Evolutionary conservation across 2,329 filamentous ascomycete genomes (phyloP), one percentile per base, ranked within the genome.

Genomic region (Fusarium sarcochroum): DNA sequence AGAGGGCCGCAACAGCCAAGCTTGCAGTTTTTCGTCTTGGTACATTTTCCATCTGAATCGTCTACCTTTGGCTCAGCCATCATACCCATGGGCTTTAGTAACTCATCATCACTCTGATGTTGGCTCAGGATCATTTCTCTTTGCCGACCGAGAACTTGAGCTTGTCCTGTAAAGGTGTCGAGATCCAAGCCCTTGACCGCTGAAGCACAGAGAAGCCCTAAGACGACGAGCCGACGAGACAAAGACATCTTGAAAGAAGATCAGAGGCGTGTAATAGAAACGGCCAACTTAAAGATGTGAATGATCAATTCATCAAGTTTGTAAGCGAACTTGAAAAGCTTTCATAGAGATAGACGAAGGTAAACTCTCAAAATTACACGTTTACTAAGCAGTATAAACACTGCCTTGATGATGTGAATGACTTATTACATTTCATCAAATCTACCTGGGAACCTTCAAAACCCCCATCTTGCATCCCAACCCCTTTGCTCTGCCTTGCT

Each of bases 31-130:
- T 53, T 53, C 0, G 1, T 45, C 8, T 58, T 53, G n/a, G 47
- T 52, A n/a, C 55, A 58, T 27, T 51, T 21, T 1, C 34, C 48
- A 2, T 51, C 48, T 0, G 35, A 30, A 3, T 55, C 34, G 5
- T 34, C 42, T 1, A 9, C 6, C 0, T 54, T 23, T 9, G 15
- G 23, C 18, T 40, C 5, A 1, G n/a, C 18, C 8, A 14, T 17
- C 32, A 48, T 48, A 0, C 42, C 32, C 32, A 47, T 23, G 3
- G 40, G 27, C 4, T 45, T 5, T 5, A 10, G 15, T 7, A 6
- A 6, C 1, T 7, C 13, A 17, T 53, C 30, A n/a, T 2, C 5
- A 1, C 5, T 3, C 13, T 20, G 21, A 1, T 27, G n/a, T 9
- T 54, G 41, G 3, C 20, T 27, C 3, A 46, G 0, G 3, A 37